Percentiles rank a stretch among this genome's conserved stretches.
phyloP scores from a whole-genome alignment of 1,284 basidiomycete genomes.

The Inonotus obliquus region DNA sequence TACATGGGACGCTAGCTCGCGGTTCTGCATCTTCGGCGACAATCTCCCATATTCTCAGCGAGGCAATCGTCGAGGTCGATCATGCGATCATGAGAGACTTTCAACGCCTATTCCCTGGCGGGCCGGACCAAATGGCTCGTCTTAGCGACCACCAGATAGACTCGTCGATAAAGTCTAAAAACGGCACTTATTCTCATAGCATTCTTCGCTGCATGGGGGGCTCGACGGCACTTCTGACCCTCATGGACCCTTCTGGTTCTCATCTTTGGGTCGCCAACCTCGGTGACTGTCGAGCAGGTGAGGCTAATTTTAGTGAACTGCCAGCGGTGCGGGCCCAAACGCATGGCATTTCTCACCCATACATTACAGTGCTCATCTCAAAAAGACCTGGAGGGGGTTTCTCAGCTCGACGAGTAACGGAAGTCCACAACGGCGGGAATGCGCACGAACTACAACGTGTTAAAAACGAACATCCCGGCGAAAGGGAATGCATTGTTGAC shows the following conservation, averaged over 20 bases:
- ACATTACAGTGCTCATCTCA: constrained; percentile 41
- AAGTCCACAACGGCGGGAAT: constrained; percentile 54
- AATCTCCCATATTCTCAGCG: constrained; percentile 40
- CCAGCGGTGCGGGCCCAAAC: constrained; percentile 11
- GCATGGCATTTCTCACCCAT: constrained; percentile 2
- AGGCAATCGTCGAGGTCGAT: constrained; percentile 39
- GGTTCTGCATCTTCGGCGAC: constrained; percentile 31
- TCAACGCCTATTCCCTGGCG: constrained; percentile 39
- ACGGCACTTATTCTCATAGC: constrained; percentile 27
- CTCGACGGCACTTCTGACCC: constrained; percentile 52
- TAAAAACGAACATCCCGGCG: constrained; percentile 48
- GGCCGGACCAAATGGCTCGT: constrained; percentile 23
- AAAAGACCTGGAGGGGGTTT: constrained; percentile 35
- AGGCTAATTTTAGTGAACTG: constrained; percentile 16
- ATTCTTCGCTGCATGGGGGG: constrained; percentile 53
- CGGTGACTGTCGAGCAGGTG: constrained; percentile 62
- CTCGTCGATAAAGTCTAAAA: constrained; percentile 25
- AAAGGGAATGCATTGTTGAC: constrained; percentile 43
- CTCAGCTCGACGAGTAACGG: constrained; percentile 40
- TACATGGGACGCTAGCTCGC: constrained; percentile 34
- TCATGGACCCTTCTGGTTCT: constrained; percentile 45
- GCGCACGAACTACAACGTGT: constrained; percentile 44
- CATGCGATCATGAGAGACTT: constrained; percentile 42
- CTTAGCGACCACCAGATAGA: constrained; percentile 26
- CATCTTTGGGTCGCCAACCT: constrained; percentile 65